These are phyloP conservation scores for Hanseniaspora pseudoguilliermondii DNA, from an alignment of 805 yeast genomes.

Conservation along the genomic window DNA sequence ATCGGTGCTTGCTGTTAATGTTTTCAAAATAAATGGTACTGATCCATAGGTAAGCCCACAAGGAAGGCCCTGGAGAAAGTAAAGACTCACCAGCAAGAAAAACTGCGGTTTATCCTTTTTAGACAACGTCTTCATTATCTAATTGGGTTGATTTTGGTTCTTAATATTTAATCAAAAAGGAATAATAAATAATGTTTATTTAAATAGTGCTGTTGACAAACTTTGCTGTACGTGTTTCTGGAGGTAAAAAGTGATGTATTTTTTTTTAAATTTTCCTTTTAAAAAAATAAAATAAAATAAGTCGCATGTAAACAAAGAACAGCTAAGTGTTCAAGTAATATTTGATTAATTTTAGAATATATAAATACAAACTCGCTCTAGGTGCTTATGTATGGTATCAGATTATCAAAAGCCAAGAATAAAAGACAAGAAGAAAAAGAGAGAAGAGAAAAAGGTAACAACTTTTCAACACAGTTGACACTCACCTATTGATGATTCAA, in stretches of 20 bases:
- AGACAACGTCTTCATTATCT: constrained; percentile 19
- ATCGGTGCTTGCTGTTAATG: constrained; percentile 23
- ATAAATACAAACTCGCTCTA: not conserved
- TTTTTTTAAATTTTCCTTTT: not conserved
- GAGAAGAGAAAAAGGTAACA: too few relatives aligned
- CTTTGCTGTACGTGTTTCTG: not conserved
- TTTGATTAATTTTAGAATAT: constrained; percentile 1
- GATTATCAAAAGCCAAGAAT: too few relatives aligned
- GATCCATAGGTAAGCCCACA: constrained; percentile 93
- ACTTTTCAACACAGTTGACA: too few relatives aligned
- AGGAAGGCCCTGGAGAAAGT: constrained; percentile 89
- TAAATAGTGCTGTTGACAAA: too few relatives aligned
- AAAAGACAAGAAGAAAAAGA: too few relatives aligned
- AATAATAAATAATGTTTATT: not conserved
- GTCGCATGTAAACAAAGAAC: not conserved
- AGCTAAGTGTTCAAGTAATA: not conserved
- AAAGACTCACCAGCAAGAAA: constrained; percentile 54
- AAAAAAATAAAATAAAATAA: not conserved
- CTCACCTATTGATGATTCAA: too few relatives aligned
- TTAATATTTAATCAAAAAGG: too few relatives aligned
- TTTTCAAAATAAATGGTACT: constrained; percentile 76
- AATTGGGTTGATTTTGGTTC: not conserved
- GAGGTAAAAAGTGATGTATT: not conserved
- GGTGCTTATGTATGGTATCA: not conserved
- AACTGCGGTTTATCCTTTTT: constrained; percentile 61